These are phyloP conservation scores for Raffaelea ambrosiae DNA, from an alignment of 2,329 filamentous ascomycete genomes.

Conservation along the genomic window DNA sequence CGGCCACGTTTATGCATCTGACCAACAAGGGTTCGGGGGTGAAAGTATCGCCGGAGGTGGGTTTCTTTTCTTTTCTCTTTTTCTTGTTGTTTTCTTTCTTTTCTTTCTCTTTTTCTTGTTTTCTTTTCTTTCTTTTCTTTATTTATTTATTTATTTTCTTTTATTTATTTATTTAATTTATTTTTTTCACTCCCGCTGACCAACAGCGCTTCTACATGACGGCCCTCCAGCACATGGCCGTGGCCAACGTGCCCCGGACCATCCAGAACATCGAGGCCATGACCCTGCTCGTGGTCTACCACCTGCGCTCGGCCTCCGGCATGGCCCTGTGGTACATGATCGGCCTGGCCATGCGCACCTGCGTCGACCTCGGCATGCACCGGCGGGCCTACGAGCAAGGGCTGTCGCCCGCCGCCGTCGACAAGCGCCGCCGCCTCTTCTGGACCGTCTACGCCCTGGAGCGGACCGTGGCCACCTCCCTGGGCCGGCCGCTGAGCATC, in stretches of 20 bases:
- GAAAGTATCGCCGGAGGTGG: too few relatives aligned
- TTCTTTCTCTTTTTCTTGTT: too few relatives aligned
- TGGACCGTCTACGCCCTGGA: slow-evolving; percentile 45
- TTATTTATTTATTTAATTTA: too few relatives aligned
- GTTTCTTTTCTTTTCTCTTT: too few relatives aligned
- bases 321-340: slow-evolving; percentile 47
- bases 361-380: slow-evolving; percentile 42
- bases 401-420: not conserved
- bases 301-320: slow-evolving; percentile 39
- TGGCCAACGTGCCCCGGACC: slow-evolving; percentile 37
- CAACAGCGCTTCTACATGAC: slow-evolving; percentile 41
- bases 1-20: slow-evolving; percentile 37
- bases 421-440: slow-evolving; percentile 38
- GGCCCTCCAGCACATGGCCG: slow-evolving; percentile 39
- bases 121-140: too few relatives aligned
- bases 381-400: slow-evolving; percentile 6
- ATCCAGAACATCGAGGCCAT: slow-evolving; percentile 44
- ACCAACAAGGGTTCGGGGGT: slow-evolving; percentile 27
- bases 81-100: too few relatives aligned
- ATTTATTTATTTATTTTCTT: too few relatives aligned
- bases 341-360: slow-evolving; percentile 43
- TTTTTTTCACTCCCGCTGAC: too few relatives aligned
- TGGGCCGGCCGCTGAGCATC: slow-evolving; percentile 41
- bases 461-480: slow-evolving; percentile 38
- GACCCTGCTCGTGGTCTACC: slow-evolving; percentile 40